A percentile compares a stretch with the other conserved stretches of the same genome.
Evolutionary conservation across 768 basidiomycete genomes (phyloP).

Genomic region (Kwoniella pini): DNA sequence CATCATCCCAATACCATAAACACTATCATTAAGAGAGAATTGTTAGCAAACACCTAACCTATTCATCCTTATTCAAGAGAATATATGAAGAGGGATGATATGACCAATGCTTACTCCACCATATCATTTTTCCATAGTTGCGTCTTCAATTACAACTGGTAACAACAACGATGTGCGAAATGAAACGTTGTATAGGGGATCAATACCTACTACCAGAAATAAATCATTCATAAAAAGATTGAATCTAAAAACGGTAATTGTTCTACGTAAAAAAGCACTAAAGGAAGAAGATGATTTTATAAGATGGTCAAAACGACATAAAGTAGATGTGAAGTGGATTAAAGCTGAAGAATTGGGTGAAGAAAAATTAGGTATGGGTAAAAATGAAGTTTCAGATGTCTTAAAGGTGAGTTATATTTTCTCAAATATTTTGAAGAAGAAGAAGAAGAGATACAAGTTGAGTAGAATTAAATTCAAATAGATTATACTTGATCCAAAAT

Average conservation of each 20-base stretch:
- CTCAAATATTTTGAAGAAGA: background rate
- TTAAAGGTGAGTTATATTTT: constrained; percentile 32
- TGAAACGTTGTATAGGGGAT: constrained; percentile 41
- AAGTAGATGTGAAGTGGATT: constrained; percentile 38
- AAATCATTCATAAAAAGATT: constrained; percentile 34
- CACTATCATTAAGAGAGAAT: background rate
- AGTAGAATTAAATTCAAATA: too few relatives aligned
- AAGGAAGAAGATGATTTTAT: constrained; percentile 27
- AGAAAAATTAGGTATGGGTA: constrained; percentile 44
- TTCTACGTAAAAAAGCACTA: constrained; percentile 31
- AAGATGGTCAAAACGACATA: constrained; percentile 26
- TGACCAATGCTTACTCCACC: constrained; percentile 43
- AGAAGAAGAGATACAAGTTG: too few relatives aligned
- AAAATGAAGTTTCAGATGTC: constrained; percentile 38
- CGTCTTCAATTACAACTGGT: constrained; percentile 9
- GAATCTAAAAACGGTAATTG: constrained; percentile 30
- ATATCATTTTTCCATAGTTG: constrained; percentile 43
- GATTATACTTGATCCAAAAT: constrained; percentile 34
- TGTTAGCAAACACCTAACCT: too few relatives aligned
- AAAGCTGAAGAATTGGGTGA: constrained; percentile 45
- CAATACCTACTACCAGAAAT: constrained; percentile 37
- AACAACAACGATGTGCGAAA: background rate
- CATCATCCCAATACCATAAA: background rate
- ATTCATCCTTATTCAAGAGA: too few relatives aligned
- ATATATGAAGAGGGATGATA: background rate